Evolutionary conservation across 169 alveolate genomes (phyloP).

Genomic region (Babesia ovata): DNA sequence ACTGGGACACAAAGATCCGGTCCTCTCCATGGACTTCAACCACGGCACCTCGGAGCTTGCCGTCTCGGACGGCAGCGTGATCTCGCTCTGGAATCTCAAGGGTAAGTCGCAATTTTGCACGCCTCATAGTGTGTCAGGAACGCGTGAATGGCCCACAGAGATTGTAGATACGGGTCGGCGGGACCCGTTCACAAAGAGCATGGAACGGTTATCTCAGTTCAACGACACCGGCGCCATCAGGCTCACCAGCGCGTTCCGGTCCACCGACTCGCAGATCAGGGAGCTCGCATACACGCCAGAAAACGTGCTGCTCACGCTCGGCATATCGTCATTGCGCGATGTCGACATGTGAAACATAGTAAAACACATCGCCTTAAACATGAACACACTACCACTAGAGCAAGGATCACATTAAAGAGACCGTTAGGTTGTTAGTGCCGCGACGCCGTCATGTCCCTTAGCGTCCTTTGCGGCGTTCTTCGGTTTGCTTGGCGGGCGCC

Average conservation of each 20-base stretch:
- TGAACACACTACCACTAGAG: too few species aligned
- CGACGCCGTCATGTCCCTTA: too few species aligned
- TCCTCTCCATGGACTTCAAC: slow-evolving; percentile 50
- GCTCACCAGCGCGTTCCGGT: slow-evolving; percentile 32
- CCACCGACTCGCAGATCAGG: slow-evolving; percentile 30
- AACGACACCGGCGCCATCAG: slow-evolving; percentile 26
- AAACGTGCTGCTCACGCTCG: slow-evolving; percentile 61
- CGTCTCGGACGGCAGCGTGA: slow-evolving; percentile 24
- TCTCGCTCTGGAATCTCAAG: slow-evolving; percentile 60
- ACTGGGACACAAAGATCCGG: slow-evolving; percentile 34
- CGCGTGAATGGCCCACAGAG: slow-evolving; percentile 12
- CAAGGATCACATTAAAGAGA: too few species aligned
- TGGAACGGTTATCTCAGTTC: slow-evolving; percentile 16
- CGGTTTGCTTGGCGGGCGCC: too few species aligned
- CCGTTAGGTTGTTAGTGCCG: too few species aligned
- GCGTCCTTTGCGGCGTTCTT: too few species aligned
- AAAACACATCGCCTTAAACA: too few species aligned
- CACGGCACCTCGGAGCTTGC: slow-evolving; percentile 45
- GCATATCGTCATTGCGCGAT: slow-evolving; percentile 37
- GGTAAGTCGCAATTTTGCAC: slow-evolving; percentile 1
- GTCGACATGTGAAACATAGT: not conserved
- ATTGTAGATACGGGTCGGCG: not conserved
- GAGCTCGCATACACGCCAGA: slow-evolving; percentile 61
- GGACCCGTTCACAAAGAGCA: not conserved
- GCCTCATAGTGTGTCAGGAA: not conserved